These are phyloP conservation scores for Adansonia grandidieri DNA, from an alignment of 441 rosid species.

Conservation along the genomic window DNA sequence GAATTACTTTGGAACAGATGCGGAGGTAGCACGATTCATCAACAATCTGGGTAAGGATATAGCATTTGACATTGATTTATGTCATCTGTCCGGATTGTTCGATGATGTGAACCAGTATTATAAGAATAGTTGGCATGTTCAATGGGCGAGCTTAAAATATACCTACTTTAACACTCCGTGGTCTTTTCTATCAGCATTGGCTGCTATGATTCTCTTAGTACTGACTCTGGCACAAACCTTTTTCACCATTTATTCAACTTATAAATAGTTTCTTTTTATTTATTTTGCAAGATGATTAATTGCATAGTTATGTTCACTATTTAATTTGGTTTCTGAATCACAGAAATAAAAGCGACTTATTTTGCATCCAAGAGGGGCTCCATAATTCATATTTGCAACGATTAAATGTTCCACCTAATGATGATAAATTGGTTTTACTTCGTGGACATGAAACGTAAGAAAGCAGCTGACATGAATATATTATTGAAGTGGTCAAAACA, in stretches of 20 bases:
- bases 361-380: no score
- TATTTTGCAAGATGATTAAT: background rate
- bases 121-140: constrained; percentile 43
- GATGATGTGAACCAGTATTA: constrained; percentile 52
- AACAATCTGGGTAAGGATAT: constrained; percentile 55
- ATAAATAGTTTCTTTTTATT: no score
- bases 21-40: constrained; percentile 44
- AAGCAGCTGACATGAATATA: no score
- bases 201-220: constrained; percentile 49
- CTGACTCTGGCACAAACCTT: constrained; percentile 40
- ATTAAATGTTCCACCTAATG: no score
- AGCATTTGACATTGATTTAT: constrained; percentile 43
- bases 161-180: constrained; percentile 60
- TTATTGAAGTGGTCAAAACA: no score
- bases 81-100: constrained; percentile 43
- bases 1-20: constrained; percentile 58
- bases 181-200: constrained; percentile 62
- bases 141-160: constrained; percentile 57
- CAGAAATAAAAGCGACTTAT: no score
- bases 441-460: no score
- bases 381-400: no score
- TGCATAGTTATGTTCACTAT: background rate
- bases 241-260: constrained; percentile 25
- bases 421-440: no score
- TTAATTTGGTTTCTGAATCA: no score